Evolutionary conservation across 345 rosid species (phyloP), one percentile per base, ranked within the genome.

Genomic region (Pugionium cornutum): DNA sequence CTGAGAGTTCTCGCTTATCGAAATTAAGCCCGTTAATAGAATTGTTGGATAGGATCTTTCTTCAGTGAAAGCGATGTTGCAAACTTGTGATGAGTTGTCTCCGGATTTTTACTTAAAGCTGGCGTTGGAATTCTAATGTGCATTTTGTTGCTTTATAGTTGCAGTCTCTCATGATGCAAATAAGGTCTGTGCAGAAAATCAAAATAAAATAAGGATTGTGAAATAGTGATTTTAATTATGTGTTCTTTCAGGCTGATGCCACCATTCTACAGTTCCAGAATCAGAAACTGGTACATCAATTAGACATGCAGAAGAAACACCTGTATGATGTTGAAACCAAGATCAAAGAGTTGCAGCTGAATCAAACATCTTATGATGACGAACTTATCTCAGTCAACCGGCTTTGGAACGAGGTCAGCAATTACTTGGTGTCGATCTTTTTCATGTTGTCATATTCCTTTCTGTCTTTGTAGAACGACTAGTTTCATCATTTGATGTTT

Each of bases 201-300:
- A 18, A 18, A 18, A 18, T 18, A 18, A 18, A 18, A 18, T 18
- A 18, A 45, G 8, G 53, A 58, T 10, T 29, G 2, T 50, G 35
- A 10, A 54, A 2, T 7, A 18, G 34, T 41, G 63, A 2, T 26
- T 53, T 36, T 58, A 10, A 43, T 47, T 28, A 7, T 8, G 7
- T 4, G 10, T 36, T 56, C 31, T 39, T 49, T 10, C 76, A 92
- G 99, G 86, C 81, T 67, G 97, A 88, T 50, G 86, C 92, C 3
- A 78, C 86, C 1, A 85, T 77, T 83, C 88, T 92, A 48, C 99
- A 86, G 61, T 68, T 75, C 44, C 89, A 89, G 79, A 92, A 92
- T 79, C 96, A 92, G 76, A 83, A 79, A 68, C 86, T 89, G 1
- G 90, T 88, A 11, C 96, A 86, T 77, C 90, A 85, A 43, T 75